These are phyloP conservation scores for Aureobasidium sp. DNA, from an alignment of 2,329 filamentous ascomycete species.

Conservation along the genomic window DNA sequence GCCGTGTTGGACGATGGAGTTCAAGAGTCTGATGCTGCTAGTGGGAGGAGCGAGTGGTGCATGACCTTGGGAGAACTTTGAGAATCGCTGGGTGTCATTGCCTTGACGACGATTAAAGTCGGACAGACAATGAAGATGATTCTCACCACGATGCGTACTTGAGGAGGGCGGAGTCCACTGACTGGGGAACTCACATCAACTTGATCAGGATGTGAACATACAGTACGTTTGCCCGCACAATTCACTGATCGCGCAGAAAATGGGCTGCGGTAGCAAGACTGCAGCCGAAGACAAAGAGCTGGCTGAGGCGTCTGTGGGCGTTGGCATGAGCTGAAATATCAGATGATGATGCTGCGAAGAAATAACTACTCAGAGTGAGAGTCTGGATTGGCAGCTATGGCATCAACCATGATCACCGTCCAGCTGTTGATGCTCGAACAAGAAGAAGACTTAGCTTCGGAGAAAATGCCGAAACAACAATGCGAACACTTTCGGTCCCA, in stretches of 20 bases:
- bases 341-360: neutral
- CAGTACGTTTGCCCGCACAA: neutral
- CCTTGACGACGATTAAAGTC: neutral
- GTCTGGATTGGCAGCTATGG: neutral
- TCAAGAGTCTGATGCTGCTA: neutral
- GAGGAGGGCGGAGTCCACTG: neutral
- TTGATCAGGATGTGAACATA: neutral
- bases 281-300: neutral
- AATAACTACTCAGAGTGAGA: neutral
- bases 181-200: neutral
- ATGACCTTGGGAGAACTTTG: slow-evolving; percentile 1
- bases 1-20: neutral
- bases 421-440: neutral
- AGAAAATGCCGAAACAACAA: neutral
- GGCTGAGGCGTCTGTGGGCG: neutral
- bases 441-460: too few species aligned
- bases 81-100: neutral
- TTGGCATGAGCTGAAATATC: too few species aligned
- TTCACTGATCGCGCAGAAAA: neutral
- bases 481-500: neutral
- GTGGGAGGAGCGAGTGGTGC: slow-evolving; percentile 4
- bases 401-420: neutral
- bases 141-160: neutral
- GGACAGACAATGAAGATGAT: too few species aligned
- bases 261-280: neutral